These are phyloP conservation scores for Apophysomyces sp. DNA, from an alignment of 371 early-diverging fungal genomes.

Conservation along the genomic window DNA sequence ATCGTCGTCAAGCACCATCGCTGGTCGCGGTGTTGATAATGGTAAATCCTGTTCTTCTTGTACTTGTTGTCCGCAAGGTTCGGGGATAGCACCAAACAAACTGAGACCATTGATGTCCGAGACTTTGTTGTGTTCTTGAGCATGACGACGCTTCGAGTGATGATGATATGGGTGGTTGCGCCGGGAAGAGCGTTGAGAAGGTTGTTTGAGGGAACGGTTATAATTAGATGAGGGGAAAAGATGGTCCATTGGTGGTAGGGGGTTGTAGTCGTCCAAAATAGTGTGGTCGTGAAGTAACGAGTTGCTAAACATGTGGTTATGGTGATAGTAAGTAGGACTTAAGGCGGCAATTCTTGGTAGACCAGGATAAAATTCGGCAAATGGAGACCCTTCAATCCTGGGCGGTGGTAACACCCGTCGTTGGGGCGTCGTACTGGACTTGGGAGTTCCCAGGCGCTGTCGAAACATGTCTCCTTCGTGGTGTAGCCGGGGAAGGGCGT, in stretches of 20 bases:
- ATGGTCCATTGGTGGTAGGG: neutral
- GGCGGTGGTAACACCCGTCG: neutral
- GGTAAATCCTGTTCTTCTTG: constrained; percentile 2
- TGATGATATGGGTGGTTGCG: neutral
- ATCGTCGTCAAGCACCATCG: constrained; percentile 10
- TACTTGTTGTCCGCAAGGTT: neutral
- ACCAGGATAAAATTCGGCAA: constrained; percentile 1
- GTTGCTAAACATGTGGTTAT: neutral
- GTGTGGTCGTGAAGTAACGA: neutral
- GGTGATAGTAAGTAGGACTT: neutral
- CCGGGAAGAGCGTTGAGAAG: neutral
- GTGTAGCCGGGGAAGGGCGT: neutral
- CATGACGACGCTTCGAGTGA: neutral
- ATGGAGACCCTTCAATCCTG: constrained; percentile 2
- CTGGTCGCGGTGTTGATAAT: neutral
- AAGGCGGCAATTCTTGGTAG: neutral
- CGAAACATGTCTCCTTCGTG: neutral
- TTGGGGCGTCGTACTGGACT: neutral
- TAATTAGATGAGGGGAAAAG: neutral
- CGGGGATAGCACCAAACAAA: constrained; percentile 6
- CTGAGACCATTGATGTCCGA: neutral
- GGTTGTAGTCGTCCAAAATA: neutral
- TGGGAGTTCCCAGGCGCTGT: neutral
- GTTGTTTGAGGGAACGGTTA: neutral
- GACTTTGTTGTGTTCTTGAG: neutral